Evolutionary conservation across 805 yeast genomes (phyloP), one percentile per base, ranked within the genome.

Genomic region (Pichia deserticola): DNA sequence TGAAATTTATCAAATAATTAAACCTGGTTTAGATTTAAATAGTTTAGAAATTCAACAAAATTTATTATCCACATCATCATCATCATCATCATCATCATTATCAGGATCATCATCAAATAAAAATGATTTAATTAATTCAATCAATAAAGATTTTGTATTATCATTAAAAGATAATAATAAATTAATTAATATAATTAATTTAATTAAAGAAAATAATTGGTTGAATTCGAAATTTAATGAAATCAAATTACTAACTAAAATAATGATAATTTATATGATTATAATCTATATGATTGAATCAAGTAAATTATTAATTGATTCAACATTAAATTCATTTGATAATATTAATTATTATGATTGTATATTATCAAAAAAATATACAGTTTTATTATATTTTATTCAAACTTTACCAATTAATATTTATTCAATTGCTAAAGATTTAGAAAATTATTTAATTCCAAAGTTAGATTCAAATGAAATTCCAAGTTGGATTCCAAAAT

Each of bases 261-360:
- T 63, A 35, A 54, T 56, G 15, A 39, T 58, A 9, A 45, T 59
- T 1, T 63, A 63, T 40, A 49, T 61, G 4, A 44, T 58, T 5
- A 45, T 63, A 5, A 47, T 58, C 12, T 40, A 58, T 8, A 46
- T 56, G 11, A 40, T 59, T 2, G 35, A 48, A 1, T 41, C 56
- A 5, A 54, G 61, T 32, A 54, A 70, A 32, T 53, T 60, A 2
- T 55, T 77, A 30, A 57, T 78, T 37, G 57, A 58, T 7, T 62
- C 65, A 13, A 76, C 82, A 2, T 53, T 75, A 5, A 74, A 77
- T 8, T 54, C 77, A 12, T 51, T 64, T 27, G 71, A 70, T 39
- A 76, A 74, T 53, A 54, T 77, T n/a, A 62, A 63, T 34, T 79
- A 78, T 57, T 79, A 75, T 70, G 76, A 77, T 30, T 45, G 61